Percentiles rank a stretch among this genome's conserved stretches.
phyloP scores from a whole-genome alignment of 108 stramenopile species.

The Parietichytrium sp. region DNA sequence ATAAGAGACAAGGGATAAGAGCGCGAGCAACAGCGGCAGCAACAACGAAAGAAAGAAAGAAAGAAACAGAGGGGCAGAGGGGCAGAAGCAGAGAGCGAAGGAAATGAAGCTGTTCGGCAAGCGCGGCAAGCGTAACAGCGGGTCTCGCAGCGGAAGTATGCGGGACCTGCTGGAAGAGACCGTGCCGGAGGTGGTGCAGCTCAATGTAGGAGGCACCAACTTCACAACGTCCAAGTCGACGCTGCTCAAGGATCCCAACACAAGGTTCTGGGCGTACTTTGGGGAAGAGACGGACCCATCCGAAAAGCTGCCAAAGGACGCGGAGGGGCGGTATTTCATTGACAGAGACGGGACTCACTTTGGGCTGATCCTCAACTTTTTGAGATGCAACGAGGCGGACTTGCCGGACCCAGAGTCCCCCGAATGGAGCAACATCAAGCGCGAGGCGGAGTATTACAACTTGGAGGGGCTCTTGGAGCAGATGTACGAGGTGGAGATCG shows the following conservation, averaged over 20 bases:
- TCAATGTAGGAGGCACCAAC: constrained; percentile 24
- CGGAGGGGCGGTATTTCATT: neutral
- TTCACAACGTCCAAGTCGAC: constrained; percentile 13
- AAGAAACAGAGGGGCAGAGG: no score
- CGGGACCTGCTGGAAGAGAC: no score
- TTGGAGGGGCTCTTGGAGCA: neutral
- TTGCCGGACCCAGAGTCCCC: neutral
- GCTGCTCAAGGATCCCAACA: neutral
- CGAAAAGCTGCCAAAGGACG: neutral
- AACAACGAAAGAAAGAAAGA: no score
- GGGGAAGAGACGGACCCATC: neutral
- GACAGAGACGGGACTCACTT: constrained; percentile 26
- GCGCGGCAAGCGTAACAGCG: no score
- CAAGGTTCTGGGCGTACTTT: neutral
- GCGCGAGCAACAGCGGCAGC: no score
- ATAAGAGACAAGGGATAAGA: no score
- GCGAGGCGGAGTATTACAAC: constrained; percentile 22
- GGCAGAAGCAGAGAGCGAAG: no score
- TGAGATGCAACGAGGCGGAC: constrained; percentile 31
- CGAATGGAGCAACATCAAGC: neutral
- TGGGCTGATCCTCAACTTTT: neutral
- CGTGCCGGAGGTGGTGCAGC: constrained; percentile 19
- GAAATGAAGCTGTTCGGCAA: no score
- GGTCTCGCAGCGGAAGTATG: no score
- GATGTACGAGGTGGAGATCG: constrained; percentile 8